A percentile compares a stretch with the other conserved stretches of the same genome.
These are phyloP conservation scores for Teratosphaeria zuluensis DNA, from an alignment of 2,329 filamentous ascomycete genomes.

Conservation along the genomic window DNA sequence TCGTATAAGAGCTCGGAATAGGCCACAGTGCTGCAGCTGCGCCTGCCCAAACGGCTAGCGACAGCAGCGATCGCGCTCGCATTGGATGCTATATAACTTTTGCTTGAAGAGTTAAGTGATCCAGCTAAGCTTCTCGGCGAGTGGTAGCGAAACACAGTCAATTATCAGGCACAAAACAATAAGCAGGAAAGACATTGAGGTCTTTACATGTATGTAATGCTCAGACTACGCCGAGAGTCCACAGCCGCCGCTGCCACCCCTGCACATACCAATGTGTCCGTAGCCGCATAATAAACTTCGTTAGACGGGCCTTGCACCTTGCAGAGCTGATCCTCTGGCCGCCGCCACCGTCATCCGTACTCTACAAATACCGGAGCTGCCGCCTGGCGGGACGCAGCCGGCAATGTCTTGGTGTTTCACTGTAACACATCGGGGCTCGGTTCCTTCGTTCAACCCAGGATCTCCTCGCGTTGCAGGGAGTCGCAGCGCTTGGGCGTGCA, in stretches of 20 bases:
- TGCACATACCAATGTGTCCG: too few relatives aligned
- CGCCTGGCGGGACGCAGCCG: too few relatives aligned
- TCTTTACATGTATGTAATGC: too few relatives aligned
- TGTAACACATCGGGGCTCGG: neutral
- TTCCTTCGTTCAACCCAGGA: neutral
- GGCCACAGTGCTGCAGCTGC: slow-evolving; percentile 34
- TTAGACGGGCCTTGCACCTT: neutral
- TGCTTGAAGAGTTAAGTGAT: neutral
- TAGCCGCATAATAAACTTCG: neutral
- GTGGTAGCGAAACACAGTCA: neutral
- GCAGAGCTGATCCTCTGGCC: neutral
- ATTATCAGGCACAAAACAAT: too few relatives aligned
- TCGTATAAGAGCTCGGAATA: slow-evolving; percentile 27
- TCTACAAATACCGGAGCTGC: neutral
- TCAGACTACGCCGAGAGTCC: too few relatives aligned
- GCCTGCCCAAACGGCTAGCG: neutral
- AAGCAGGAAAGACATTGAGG: too few relatives aligned
- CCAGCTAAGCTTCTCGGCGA: neutral
- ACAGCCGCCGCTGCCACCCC: too few relatives aligned
- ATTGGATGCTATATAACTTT: neutral
- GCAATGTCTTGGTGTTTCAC: too few relatives aligned
- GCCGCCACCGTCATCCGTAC: neutral
- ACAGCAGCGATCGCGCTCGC: neutral
- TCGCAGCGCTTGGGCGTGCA: neutral
- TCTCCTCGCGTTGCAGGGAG: neutral